Evolutionary conservation across 1,284 basidiomycete genomes (phyloP).

Genomic region (Tylopilus orsonianus): DNA sequence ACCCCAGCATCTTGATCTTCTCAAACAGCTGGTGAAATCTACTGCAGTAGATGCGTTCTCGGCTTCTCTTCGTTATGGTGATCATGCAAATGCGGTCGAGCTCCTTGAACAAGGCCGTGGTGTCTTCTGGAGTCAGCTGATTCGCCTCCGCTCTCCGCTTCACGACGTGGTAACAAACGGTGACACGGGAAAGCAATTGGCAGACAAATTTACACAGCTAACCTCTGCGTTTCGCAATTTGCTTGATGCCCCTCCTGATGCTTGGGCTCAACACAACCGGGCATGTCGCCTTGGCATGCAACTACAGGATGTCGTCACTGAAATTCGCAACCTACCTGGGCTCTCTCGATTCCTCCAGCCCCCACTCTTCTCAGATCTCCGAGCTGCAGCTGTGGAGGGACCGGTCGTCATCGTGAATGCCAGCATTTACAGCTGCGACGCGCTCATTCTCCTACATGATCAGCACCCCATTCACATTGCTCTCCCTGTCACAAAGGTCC

Average conservation of each 20-base stretch:
- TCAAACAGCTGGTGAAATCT: not conserved
- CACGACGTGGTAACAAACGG: not conserved
- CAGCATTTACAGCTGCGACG: slow-evolving; percentile 5
- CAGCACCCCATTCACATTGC: slow-evolving; percentile 13
- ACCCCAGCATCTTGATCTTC: not conserved
- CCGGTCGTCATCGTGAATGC: slow-evolving; percentile 30
- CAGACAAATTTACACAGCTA: not conserved
- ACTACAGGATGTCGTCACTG: not conserved
- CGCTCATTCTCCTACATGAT: slow-evolving; percentile 18
- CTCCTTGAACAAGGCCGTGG: not conserved
- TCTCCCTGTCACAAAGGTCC: slow-evolving; percentile 1
- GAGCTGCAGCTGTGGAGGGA: slow-evolving; percentile 25
- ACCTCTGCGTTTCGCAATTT: not conserved
- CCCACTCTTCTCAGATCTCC: not conserved
- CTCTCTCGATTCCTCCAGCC: not conserved
- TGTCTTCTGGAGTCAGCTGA: not conserved
- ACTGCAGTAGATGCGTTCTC: not conserved
- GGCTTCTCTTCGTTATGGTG: not conserved
- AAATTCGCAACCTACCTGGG: not conserved
- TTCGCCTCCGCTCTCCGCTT: not conserved
- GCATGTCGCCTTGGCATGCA: not conserved
- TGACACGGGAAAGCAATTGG: not conserved
- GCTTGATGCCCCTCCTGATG: not conserved
- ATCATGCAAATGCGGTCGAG: not conserved
- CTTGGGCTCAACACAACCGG: not conserved